Conservation (phyloP, 1,284 basidiomycete species). For the Cutaneotrichosporon spelunceum region DNA sequence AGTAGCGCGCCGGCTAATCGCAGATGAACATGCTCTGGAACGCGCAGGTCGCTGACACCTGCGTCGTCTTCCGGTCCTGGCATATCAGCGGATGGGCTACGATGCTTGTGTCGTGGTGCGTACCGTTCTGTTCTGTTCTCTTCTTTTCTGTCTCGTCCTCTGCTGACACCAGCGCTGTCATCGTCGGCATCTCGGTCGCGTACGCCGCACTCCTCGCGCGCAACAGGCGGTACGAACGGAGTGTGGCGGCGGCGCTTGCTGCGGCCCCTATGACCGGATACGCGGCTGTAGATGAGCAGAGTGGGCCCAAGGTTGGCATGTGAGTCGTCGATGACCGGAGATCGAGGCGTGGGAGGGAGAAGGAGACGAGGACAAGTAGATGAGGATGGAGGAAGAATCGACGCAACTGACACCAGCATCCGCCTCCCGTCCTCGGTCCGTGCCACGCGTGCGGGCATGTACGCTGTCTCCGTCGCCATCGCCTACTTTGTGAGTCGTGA, state of each 20-base stretch:
- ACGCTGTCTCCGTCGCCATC: constrained; percentile 43
- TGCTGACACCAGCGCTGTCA: constrained; percentile 30
- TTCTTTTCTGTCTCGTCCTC: background rate
- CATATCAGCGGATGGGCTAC: constrained; percentile 41
- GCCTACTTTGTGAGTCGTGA: constrained; percentile 48
- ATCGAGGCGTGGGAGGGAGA: background rate
- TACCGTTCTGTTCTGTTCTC: background rate
- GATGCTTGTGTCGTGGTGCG: constrained; percentile 48
- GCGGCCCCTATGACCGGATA: constrained; percentile 29
- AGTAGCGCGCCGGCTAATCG: constrained; percentile 1
- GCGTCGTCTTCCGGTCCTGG: constrained; percentile 49
- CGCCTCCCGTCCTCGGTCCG: constrained; percentile 28
- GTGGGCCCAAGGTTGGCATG: constrained; percentile 29
- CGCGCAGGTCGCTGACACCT: constrained; percentile 44
- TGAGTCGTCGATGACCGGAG: no score
- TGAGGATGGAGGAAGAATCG: background rate
- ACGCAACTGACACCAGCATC: constrained; percentile 22
- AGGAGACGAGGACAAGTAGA: no score
- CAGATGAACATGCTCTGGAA: constrained; percentile 55
- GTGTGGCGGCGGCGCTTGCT: constrained; percentile 33
- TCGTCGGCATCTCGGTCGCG: constrained; percentile 40
- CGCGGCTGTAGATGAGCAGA: constrained; percentile 29
- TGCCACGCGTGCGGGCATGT: constrained; percentile 37
- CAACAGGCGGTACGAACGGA: constrained; percentile 36
- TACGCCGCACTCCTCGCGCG: constrained; percentile 44